phyloP scores from a whole-genome alignment of 1,139 yeast species.

The Pneumocystis oryctolagi region DNA sequence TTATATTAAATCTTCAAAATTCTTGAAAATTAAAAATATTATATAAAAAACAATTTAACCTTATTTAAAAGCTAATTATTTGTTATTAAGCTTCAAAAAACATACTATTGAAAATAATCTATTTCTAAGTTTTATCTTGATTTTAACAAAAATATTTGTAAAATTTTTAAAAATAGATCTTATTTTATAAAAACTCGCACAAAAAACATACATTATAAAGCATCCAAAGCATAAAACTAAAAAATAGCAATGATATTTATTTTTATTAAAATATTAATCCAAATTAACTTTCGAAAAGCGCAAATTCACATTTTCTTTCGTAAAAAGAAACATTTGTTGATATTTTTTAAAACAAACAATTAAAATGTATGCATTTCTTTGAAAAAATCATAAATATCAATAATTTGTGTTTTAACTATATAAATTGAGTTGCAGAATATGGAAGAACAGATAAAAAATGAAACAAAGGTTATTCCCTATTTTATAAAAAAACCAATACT shows the following conservation, averaged over 20 bases:
- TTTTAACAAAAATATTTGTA: no score
- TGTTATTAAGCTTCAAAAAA: no score
- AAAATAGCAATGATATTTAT: background rate
- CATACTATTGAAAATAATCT: no score
- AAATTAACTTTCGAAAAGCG: background rate
- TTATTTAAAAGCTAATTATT: no score
- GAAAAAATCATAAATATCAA: background rate
- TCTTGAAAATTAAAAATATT: no score
- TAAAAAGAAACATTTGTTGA: background rate
- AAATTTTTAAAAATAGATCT: no score
- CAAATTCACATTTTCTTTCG: background rate
- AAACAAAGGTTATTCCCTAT: background rate
- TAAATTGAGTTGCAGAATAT: background rate
- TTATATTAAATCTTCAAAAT: no score
- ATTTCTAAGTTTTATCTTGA: no score
- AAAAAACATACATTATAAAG: no score
- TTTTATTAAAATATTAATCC: background rate
- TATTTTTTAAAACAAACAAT: background rate
- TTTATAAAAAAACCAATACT: background rate
- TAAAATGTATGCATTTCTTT: background rate
- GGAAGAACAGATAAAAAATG: background rate
- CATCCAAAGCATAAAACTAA: no score
- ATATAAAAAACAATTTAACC: no score
- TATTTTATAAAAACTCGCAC: no score
- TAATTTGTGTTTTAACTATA: background rate